Conservation (phyloP, 495 filamentous ascomycete genomes). For the Durotheca rogersii region DNA sequence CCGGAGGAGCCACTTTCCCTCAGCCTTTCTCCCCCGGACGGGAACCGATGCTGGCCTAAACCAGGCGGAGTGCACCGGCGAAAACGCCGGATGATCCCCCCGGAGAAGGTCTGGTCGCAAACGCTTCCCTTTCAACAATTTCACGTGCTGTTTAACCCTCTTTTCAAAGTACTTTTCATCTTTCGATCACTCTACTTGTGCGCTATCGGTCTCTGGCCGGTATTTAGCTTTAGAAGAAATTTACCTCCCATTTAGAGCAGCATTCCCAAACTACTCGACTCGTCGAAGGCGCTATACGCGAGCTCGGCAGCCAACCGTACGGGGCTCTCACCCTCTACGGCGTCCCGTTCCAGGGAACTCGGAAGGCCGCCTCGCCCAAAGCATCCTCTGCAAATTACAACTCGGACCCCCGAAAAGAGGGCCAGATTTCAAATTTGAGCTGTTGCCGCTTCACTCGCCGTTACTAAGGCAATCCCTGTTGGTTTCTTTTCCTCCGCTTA, state of each 20-base stretch:
- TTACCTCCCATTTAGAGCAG: conserved; percentile 72
- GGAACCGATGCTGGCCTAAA: conserved; percentile 65
- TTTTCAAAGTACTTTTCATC: conserved; percentile 75
- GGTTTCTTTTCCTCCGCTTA: conserved; percentile 75
- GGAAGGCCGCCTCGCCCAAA: conserved; percentile 54
- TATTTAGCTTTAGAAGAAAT: conserved; percentile 74
- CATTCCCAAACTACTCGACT: conserved; percentile 72
- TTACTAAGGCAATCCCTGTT: conserved; percentile 71
- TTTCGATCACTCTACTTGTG: conserved; percentile 73
- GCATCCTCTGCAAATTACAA: conserved; percentile 70
- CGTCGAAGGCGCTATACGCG: conserved; percentile 63
- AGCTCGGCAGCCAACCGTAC: conserved; percentile 52
- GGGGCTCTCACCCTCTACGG: conserved; percentile 64
- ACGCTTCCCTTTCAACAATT: conserved; percentile 77
- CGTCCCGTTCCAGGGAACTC: conserved; percentile 64
- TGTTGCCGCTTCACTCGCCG: conserved; percentile 70
- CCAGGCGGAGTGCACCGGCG: conserved; percentile 54
- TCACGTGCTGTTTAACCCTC: conserved; percentile 73
- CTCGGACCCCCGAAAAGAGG: conserved; percentile 51
- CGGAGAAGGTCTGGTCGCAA: conserved; percentile 60
- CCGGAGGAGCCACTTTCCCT: conserved; percentile 60
- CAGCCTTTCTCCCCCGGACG: conserved; percentile 57
- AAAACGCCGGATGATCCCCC: conserved; percentile 57
- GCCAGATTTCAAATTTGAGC: conserved; percentile 73
- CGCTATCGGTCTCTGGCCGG: conserved; percentile 69